Evolutionary conservation across 768 basidiomycete genomes (phyloP).

Genomic region (Tylopilus felleus): DNA sequence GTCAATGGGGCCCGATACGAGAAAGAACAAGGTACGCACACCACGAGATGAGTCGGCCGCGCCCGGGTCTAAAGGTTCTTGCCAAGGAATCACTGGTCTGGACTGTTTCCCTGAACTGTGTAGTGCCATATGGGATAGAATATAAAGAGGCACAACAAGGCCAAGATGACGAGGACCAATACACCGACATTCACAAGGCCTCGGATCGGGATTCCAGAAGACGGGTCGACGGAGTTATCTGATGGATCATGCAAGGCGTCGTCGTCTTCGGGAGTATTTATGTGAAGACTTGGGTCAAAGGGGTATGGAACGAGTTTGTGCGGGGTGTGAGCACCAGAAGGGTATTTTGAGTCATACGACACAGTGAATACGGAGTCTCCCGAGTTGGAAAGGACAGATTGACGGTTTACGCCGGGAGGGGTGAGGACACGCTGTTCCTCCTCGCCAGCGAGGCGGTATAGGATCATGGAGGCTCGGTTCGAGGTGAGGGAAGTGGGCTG

Average conservation of each 20-base stretch:
- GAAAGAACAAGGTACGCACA: slow-evolving; percentile 5
- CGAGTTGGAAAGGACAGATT: slow-evolving; percentile 50
- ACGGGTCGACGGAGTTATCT: slow-evolving; percentile 26
- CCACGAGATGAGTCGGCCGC: neutral
- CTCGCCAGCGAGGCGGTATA: slow-evolving; percentile 54
- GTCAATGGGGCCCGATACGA: neutral
- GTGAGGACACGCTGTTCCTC: slow-evolving; percentile 32
- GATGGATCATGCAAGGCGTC: slow-evolving; percentile 70
- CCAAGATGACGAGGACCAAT: slow-evolving; percentile 56
- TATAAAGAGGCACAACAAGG: slow-evolving; percentile 71
- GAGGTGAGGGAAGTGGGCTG: slow-evolving; percentile 14
- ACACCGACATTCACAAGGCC: slow-evolving; percentile 69
- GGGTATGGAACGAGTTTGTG: slow-evolving; percentile 61
- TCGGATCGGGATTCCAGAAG: slow-evolving; percentile 35
- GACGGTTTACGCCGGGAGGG: slow-evolving; percentile 35
- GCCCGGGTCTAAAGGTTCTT: neutral
- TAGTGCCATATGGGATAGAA: slow-evolving; percentile 68
- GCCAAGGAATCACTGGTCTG: slow-evolving; percentile 3
- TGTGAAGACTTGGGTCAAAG: slow-evolving; percentile 62
- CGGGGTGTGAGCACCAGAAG: slow-evolving; percentile 34
- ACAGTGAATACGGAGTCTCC: slow-evolving; percentile 48
- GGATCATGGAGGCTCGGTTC: slow-evolving; percentile 58
- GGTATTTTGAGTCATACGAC: slow-evolving; percentile 65
- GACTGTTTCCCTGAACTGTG: neutral
- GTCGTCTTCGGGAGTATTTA: slow-evolving; percentile 64